Evolutionary conservation across 306 rosid genomes (phyloP).

Genomic region (Gleditsia sinensis): DNA sequence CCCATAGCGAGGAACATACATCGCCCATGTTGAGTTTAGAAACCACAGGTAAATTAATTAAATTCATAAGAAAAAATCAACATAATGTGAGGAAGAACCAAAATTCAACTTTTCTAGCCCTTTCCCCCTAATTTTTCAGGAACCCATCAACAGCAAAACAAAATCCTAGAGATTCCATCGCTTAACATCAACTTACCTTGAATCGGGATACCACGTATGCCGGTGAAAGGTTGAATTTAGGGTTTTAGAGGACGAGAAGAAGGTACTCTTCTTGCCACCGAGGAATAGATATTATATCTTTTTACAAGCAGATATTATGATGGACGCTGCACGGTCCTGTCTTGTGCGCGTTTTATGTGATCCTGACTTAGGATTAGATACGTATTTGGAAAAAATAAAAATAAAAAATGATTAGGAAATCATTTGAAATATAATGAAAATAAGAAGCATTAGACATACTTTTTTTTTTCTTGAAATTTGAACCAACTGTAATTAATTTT

Average conservation of each 20-base stretch:
- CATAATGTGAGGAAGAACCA: neutral
- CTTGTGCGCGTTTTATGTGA: neutral
- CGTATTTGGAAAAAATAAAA: too few species aligned
- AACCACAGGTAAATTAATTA: neutral
- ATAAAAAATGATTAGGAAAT: too few species aligned
- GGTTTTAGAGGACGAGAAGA: neutral
- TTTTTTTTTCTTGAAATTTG: too few species aligned
- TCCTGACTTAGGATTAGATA: neutral
- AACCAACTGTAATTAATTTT: too few species aligned
- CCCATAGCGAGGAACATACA: neutral
- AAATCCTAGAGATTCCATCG: neutral
- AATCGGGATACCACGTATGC: neutral
- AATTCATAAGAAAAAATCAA: neutral
- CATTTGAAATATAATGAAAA: too few species aligned
- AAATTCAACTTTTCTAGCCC: neutral
- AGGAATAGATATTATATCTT: neutral
- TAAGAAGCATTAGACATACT: too few species aligned
- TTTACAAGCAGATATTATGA: too few species aligned
- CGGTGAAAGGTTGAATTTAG: neutral
- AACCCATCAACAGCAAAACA: neutral
- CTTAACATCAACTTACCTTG: slow-evolving; percentile 38
- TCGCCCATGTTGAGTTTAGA: neutral
- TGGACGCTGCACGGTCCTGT: neutral
- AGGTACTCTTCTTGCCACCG: neutral
- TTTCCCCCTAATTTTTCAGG: neutral